Evolutionary conservation across 495 filamentous ascomycete genomes (phyloP).

Genomic region (Aspergillus bridgeri): DNA sequence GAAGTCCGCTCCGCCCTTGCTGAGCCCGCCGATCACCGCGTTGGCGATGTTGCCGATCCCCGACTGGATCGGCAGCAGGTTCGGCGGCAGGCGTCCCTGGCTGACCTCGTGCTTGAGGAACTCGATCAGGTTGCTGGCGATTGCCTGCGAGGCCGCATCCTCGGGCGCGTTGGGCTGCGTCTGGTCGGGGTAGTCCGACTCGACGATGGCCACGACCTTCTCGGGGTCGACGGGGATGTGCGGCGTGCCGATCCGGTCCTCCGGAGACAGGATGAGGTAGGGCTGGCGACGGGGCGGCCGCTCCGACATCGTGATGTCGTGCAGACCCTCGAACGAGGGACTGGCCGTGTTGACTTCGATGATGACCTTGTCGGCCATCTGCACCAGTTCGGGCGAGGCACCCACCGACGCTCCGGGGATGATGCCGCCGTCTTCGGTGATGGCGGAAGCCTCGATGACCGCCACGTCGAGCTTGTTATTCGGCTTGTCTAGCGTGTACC

Average conservation of each 20-base stretch:
- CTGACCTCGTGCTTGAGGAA: conserved; percentile 81
- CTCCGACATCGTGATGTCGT: conserved; percentile 87
- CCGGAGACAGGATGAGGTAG: conserved; percentile 75
- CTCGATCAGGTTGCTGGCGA: conserved; percentile 79
- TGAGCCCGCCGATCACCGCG: conserved; percentile 81
- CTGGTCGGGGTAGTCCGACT: conserved; percentile 80
- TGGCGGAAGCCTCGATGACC: conserved; percentile 82
- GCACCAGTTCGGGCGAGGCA: conserved; percentile 79
- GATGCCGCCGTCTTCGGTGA: conserved; percentile 90
- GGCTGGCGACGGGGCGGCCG: conserved; percentile 79
- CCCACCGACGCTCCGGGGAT: conserved; percentile 86
- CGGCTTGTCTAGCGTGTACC: conserved; percentile 73
- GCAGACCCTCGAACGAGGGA: conserved; percentile 82
- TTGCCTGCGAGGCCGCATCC: conserved; percentile 67
- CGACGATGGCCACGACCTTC: conserved; percentile 81
- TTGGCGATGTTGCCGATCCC: conserved; percentile 96
- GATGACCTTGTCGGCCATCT: conserved; percentile 90
- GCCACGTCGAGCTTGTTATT: conserved; percentile 75
- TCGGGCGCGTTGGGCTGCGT: conserved; percentile 73
- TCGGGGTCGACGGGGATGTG: conserved; percentile 89
- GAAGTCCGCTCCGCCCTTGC: conserved; percentile 74
- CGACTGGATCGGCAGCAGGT: conserved; percentile 79
- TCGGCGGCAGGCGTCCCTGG: conserved; percentile 71
- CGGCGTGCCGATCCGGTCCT: conserved; percentile 78
- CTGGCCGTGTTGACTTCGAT: conserved; percentile 89